These are phyloP conservation scores for Tolypocladium sp. DNA, from an alignment of 2,329 filamentous ascomycete species.

Conservation along the genomic window DNA sequence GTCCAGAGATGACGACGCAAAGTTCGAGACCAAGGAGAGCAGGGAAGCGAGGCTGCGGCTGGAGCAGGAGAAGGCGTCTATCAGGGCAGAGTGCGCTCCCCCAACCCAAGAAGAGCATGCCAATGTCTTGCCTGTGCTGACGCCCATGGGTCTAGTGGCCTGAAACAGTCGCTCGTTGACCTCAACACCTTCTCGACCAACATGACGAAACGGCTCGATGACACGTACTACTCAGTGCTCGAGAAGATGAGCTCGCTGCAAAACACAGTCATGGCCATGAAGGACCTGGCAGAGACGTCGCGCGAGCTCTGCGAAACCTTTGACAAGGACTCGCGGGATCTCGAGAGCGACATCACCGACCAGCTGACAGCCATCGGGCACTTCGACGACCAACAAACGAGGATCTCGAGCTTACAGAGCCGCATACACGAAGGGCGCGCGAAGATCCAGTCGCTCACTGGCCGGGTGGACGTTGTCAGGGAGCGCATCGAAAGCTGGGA, in stretches of 20 bases:
- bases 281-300: slow-evolving; percentile 56
- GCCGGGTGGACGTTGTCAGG: slow-evolving; percentile 55
- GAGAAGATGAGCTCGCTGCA: slow-evolving; percentile 59
- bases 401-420: slow-evolving; percentile 51
- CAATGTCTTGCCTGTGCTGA: not conserved
- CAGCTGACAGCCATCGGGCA: slow-evolving; percentile 53
- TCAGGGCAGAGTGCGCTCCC: slow-evolving; percentile 21
- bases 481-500: slow-evolving; percentile 60
- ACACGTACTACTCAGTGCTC: slow-evolving; percentile 64
- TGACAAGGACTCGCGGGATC: slow-evolving; percentile 44
- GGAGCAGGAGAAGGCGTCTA: slow-evolving; percentile 24
- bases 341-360: slow-evolving; percentile 49
- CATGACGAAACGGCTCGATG: slow-evolving; percentile 59
- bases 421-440: slow-evolving; percentile 52
- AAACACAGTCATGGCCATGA: slow-evolving; percentile 53
- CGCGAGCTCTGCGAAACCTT: slow-evolving; percentile 51
- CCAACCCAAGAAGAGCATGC: too few relatives aligned
- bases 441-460: slow-evolving; percentile 49
- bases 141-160: not conserved
- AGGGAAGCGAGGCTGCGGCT: slow-evolving; percentile 30
- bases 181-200: slow-evolving; percentile 52
- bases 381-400: slow-evolving; percentile 56
- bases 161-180: slow-evolving; percentile 41
- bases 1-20: slow-evolving; percentile 17
- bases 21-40: slow-evolving; percentile 22